These are phyloP conservation scores for Amanita brunnescens DNA, from an alignment of 768 basidiomycete genomes.

Conservation along the genomic window DNA sequence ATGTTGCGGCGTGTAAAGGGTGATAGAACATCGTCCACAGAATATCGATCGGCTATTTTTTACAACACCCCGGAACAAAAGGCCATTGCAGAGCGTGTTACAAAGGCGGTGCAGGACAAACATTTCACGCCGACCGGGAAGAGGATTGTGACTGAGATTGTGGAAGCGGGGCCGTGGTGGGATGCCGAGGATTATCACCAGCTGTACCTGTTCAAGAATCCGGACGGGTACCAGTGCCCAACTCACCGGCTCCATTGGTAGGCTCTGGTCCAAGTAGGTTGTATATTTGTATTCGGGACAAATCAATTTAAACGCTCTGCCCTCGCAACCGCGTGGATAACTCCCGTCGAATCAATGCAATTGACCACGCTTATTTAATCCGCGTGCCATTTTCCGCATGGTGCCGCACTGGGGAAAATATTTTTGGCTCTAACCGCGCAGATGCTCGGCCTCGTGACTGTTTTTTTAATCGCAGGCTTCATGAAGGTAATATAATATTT, in stretches of 20 bases:
- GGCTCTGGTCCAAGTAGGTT: too few species aligned
- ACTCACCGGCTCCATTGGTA: slow-evolving; percentile 84
- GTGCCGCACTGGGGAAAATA: too few species aligned
- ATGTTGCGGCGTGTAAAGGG: background rate
- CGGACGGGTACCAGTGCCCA: slow-evolving; percentile 85
- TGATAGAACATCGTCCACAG: slow-evolving; percentile 24
- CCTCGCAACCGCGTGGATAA: too few species aligned
- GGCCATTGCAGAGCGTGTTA: slow-evolving; percentile 64
- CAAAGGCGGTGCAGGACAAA: slow-evolving; percentile 74
- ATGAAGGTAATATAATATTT: too few species aligned
- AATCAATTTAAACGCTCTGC: too few species aligned
- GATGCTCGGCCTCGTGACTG: too few species aligned
- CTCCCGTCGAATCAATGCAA: too few species aligned
- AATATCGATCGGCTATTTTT: slow-evolving; percentile 94
- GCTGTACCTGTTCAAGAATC: slow-evolving; percentile 76
- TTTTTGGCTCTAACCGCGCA: too few species aligned
- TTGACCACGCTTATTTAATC: too few species aligned
- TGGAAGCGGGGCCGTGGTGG: slow-evolving; percentile 68
- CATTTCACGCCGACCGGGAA: slow-evolving; percentile 66
- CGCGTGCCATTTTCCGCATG: too few species aligned
- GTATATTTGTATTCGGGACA: too few species aligned
- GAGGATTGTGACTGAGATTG: slow-evolving; percentile 75
- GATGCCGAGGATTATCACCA: slow-evolving; percentile 82
- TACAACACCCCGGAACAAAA: slow-evolving; percentile 66
- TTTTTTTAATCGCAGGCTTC: too few species aligned